Evolutionary conservation across 2,329 filamentous ascomycete genomes (phyloP), one percentile per base, ranked within the genome.

Genomic region (Aspergillus sp.): DNA sequence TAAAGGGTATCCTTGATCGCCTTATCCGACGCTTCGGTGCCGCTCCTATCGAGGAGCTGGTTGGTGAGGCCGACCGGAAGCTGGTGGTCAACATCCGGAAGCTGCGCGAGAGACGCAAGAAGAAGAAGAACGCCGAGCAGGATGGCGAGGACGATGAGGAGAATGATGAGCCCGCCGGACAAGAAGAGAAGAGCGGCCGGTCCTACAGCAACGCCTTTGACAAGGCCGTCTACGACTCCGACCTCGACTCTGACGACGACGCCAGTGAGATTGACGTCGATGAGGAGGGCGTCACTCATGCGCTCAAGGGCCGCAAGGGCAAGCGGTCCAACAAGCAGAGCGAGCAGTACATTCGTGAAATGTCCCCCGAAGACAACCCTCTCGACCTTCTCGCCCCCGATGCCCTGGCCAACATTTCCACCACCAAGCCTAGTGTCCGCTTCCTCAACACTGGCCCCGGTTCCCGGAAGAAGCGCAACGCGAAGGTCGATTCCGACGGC

Each of bases 1-100:
- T 99, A 68, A 98, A 97, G 86, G 93, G 97, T 73, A 98, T 99
- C 64, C 81, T 99, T 15, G 95, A 99, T 79, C 88, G 95, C 55
- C 92, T 97, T 84, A 90, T 98, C 21, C 87, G 94, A 51, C 88
- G 94, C 59, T 98, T 97, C 72, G 93, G 95, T 51, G 90, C 90
- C 49, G 89, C 94, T 2, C 78, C 86, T 30, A 86, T 99, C 11
- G 91, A 95, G 77, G 86, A 86, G 65, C 83, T 90, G 74, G 93
- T 91, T 60, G 94, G 93, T 3, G 91, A 96, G 70, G 86, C 86
- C 21, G 94, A 97, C 77, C 88, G 88, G 68, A 99, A 98, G 77
- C 82, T 99, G 58, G 89, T 99, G 42, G 84, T 88, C 71, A 97
- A 98, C 72, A 97, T 99, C 72, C 90, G 94, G 69, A 99, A 99